These are phyloP conservation scores for Hyaloperonospora brassicae DNA, from an alignment of 352 stramenopile genomes.

Conservation along the genomic window DNA sequence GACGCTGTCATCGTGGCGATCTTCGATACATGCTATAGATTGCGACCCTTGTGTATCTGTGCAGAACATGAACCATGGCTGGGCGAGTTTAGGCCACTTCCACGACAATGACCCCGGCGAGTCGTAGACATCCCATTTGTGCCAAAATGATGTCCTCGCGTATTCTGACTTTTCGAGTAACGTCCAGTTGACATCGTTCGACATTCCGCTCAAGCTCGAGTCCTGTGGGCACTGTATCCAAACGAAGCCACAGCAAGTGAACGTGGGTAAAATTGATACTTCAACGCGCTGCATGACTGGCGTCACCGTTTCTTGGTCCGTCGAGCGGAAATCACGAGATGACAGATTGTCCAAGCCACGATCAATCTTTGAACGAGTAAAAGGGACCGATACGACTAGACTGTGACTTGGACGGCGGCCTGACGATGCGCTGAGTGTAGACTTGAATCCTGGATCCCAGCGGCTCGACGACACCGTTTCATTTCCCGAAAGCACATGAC, in stretches of 20 bases:
- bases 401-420: conserved; percentile 13
- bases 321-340: conserved; percentile 5
- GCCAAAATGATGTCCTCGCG: too few species aligned
- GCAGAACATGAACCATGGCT: conserved; percentile 69
- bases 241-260: too few species aligned
- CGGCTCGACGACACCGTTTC: conserved; percentile 51
- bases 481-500: conserved; percentile 12
- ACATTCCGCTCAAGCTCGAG: too few species aligned
- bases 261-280: too few species aligned
- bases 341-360: conserved; percentile 1
- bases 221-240: too few species aligned
- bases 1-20: not conserved
- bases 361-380: conserved; percentile 6
- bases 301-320: too few species aligned
- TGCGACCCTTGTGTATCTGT: conserved; percentile 1
- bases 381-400: conserved; percentile 2
- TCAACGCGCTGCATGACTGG: not conserved
- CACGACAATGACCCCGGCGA: conserved; percentile 39
- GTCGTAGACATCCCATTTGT: not conserved
- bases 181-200: too few species aligned
- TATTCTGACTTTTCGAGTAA: too few species aligned
- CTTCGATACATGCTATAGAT: conserved; percentile 1
- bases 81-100: conserved; percentile 59
- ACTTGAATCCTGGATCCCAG: conserved; percentile 43
- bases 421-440: conserved; percentile 31